Conservation (phyloP, 2,329 filamentous ascomycete species). For the Capronia americana region DNA sequence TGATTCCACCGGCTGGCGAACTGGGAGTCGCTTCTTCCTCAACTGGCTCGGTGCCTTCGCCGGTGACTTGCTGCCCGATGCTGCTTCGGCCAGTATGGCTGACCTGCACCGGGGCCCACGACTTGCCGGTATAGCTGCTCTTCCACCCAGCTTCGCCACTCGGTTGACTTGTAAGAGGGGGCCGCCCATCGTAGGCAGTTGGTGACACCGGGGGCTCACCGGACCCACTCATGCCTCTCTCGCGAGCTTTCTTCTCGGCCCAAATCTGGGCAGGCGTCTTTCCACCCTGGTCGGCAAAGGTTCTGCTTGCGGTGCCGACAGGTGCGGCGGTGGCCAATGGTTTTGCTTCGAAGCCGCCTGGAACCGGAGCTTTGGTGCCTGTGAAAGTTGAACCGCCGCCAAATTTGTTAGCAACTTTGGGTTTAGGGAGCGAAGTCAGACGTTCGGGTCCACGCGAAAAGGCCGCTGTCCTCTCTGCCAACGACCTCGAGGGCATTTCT, state of each 20-base stretch:
- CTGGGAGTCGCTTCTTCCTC: conserved; percentile 58
- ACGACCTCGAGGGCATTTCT: conserved; percentile 63
- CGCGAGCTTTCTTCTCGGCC: conserved; percentile 94
- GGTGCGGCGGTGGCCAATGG: conserved; percentile 66
- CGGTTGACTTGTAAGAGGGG: conserved; percentile 69
- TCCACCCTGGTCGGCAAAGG: conserved; percentile 91
- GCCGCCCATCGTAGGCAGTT: conserved; percentile 47
- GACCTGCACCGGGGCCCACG: conserved; percentile 84
- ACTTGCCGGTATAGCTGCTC: conserved; percentile 88
- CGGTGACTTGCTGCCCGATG: conserved; percentile 69
- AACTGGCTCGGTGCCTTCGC: conserved; percentile 50
- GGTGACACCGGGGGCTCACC: conserved; percentile 57
- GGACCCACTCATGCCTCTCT: conserved; percentile 65
- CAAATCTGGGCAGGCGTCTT: conserved; percentile 97
- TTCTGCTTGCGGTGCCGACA: conserved; percentile 82
- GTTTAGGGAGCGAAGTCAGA: conserved; percentile 87
- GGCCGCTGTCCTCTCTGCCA: conserved; percentile 77
- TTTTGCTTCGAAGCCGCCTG: conserved; percentile 70
- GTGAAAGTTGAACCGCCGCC: conserved; percentile 73
- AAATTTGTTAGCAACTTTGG: conserved; percentile 92
- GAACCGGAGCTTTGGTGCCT: conserved; percentile 87
- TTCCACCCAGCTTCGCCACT: conserved; percentile 82
- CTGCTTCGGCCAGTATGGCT: conserved; percentile 71
- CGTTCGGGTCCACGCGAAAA: conserved; percentile 76
- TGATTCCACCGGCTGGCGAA: conserved; percentile 69